Evolutionary conservation across 768 basidiomycete genomes (phyloP), one percentile per base, ranked within the genome.

Genomic region (Naganishia vaughanmartiniae): DNA sequence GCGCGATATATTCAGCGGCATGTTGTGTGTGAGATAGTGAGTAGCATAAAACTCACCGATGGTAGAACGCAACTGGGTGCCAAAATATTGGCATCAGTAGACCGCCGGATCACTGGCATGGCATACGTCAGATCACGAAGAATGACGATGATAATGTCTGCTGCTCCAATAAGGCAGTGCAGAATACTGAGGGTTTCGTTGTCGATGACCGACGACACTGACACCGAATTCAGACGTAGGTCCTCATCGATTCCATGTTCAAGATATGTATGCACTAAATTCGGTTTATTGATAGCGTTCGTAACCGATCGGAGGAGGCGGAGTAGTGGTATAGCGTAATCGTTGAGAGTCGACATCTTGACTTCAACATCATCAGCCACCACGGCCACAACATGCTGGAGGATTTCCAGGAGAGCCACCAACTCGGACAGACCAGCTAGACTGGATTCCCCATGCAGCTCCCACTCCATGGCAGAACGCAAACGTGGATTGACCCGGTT

Each of bases 251-350:
- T 42, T 9, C 36, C 42, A 14, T 63, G 60, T 63, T 63, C 60
- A 2, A 63, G 39, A 15, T 63, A 63, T 28, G 60, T 63, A 28
- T 63, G 60, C 4, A 63, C 39, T 15, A 63, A 26, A 45, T 63
- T 63, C 24, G 60, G 60, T n/a, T 63, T 63, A 42, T 63, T 63
- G 24, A 63, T 63, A 4, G 60, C 60, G 30, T 63, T 63, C 36
- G 36, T 45, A 15, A 63, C 42, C 10, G 60, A 5, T 11, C 60
- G 42, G 21, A 63, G 39, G 11, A 63, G 26, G 21, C 60, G 36
- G 24, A 63, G 60, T 45, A 63, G 60, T 15, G 24, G 39, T 10
- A 42, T 42, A 26, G 60, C 60, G 39, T 63, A 45, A 42, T 63
- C 60, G 11, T 45, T 26, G 10, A 63, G 19, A 1, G 46, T 19